Base-by-base conservation (phyloP, 2,329 filamentous ascomycete species). In the Alternaria ethzedia region DNA sequence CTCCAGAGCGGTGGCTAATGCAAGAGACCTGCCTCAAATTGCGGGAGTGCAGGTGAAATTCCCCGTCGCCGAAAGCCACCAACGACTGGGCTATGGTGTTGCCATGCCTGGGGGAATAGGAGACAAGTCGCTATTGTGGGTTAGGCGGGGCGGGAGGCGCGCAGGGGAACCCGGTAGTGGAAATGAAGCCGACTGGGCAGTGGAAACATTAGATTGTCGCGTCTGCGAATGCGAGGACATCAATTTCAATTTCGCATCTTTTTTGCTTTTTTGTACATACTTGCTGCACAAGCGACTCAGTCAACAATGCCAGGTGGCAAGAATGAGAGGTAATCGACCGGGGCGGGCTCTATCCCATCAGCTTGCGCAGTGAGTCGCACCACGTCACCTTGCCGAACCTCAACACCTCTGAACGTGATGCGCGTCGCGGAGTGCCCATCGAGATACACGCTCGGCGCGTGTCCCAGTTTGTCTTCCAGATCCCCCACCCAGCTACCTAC, bases 391-490 rank as follows among this genome's bases (percentile, higher is more conserved):
- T 82, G 83, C 43, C 75, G 70, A 7, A 90, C 78, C 15, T 81
- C 70, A 0, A 90, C 80, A 0, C 75, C 78, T 11, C 76, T 75
- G 65, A 90, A 91, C 0, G 86, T 90, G 43, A 90, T 83, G 5
- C 90, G 81, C 6, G 85, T 87, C 5, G 89, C 89, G 1, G 89
- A 88, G 72, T 91, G 88, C 0, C 88, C 89, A 70, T 92, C 89
- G 3, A 91, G 75, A 63, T 87, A 87, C 5, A 83, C 81, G 3
- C 86, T 87, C 0, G 85, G 84, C 23, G 85, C 85, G 69, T 90
- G 86, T 0, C 89, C 88, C 0, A 91, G 79, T 25, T 74, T 83
- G 46, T 88, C 82, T 72, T 90, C 88, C n/a, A 83, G 79, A 65
- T 91, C 82, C 0, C 88, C 88, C 23, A 80, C 76, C 89, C 89